phyloP scores from a whole-genome alignment of 1,139 yeast species.

The Candida albicans region DNA sequence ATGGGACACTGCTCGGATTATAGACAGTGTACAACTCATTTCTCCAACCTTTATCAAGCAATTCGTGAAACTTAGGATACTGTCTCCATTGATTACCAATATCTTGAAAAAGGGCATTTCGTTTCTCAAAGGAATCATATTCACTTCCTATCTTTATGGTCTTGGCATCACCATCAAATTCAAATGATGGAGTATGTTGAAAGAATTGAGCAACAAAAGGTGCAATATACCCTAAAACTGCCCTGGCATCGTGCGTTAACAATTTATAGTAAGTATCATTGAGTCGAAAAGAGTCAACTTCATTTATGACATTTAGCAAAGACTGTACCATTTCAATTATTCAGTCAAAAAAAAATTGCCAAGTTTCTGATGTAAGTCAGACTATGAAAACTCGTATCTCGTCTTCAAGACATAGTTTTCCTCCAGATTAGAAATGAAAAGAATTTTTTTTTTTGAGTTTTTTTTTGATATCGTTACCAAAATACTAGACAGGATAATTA shows the following conservation, averaged over 20 bases:
- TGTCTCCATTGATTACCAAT: conserved; percentile 48
- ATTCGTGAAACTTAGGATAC: conserved; percentile 36
- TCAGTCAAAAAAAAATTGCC: no score
- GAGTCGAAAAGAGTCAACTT: conserved; percentile 51
- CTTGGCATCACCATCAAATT: conserved; percentile 27
- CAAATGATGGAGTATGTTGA: conserved; percentile 24
- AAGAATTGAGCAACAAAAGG: conserved; percentile 46
- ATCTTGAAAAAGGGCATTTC: conserved; percentile 45
- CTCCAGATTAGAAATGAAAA: no score
- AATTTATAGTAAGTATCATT: conserved; percentile 34
- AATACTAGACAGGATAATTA: neutral
- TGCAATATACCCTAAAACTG: conserved; percentile 54
- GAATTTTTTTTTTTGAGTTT: neutral
- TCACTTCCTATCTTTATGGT: conserved; percentile 37
- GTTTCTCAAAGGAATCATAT: conserved; percentile 45
- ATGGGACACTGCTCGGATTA: conserved; percentile 53
- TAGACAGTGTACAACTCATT: conserved; percentile 77
- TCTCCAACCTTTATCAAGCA: conserved; percentile 75
- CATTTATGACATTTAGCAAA: conserved; percentile 27
- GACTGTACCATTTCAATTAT: conserved; percentile 11
- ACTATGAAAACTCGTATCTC: no score
- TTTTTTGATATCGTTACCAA: neutral
- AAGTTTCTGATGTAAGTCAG: no score
- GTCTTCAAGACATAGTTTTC: no score
- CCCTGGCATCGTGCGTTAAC: conserved; percentile 49